Evolutionary conservation across 768 basidiomycete species (phyloP).

Genomic region (Trametes punicea): DNA sequence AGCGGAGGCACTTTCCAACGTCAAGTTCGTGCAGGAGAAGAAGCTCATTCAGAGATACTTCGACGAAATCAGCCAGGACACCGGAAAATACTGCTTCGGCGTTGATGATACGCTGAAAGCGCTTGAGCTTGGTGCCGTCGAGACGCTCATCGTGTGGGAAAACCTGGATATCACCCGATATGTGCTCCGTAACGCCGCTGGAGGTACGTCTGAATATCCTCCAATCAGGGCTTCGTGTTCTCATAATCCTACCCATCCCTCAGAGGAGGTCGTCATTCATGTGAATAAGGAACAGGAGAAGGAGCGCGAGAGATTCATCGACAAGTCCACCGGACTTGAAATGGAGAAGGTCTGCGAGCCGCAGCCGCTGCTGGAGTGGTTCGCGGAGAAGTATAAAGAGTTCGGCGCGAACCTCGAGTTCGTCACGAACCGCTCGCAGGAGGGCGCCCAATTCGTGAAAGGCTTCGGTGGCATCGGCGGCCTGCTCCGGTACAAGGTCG

Average conservation of each 20-base stretch:
- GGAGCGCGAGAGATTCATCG: conserved; percentile 91
- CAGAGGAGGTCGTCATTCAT: conserved; percentile 84
- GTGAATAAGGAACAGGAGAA: conserved; percentile 81
- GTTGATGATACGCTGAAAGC: conserved; percentile 96
- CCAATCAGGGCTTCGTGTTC: neutral
- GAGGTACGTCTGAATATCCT: conserved; percentile 47
- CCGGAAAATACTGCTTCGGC: conserved; percentile 95
- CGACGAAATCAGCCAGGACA: conserved; percentile 98
- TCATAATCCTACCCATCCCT: neutral
- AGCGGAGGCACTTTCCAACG: conserved; percentile 92
- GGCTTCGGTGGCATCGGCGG: conserved; percentile 99
- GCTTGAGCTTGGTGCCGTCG: conserved; percentile 93
- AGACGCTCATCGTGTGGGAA: conserved; percentile 98
- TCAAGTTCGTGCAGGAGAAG: conserved; percentile 99
- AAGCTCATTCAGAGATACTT: conserved; percentile 97
- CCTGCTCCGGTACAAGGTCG: conserved; percentile 94
- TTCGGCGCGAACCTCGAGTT: conserved; percentile 96
- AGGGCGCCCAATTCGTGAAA: conserved; percentile 97
- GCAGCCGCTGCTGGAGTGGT: conserved; percentile 92
- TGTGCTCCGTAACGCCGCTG: conserved; percentile 86
- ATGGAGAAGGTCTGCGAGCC: conserved; percentile 91
- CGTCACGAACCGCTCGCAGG: conserved; percentile 93
- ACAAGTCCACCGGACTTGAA: conserved; percentile 92
- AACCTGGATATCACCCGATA: conserved; percentile 91
- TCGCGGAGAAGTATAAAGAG: conserved; percentile 97